Evolutionary conservation across 1,284 basidiomycete genomes (phyloP).

Genomic region (Heterobasidion irregulare): DNA sequence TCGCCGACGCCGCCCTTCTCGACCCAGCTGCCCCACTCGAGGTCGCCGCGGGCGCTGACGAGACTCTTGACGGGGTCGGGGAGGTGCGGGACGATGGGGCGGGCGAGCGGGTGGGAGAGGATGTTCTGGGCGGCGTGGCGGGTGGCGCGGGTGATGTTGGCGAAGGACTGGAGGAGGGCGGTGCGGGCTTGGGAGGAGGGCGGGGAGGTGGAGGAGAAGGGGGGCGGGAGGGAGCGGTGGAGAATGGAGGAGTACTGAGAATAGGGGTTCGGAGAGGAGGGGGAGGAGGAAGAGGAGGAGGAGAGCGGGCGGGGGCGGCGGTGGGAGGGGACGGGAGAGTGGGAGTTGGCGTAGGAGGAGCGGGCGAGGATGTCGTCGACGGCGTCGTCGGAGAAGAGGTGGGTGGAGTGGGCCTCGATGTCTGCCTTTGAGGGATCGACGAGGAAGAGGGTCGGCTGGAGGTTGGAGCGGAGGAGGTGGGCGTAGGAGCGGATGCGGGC

Average conservation of each 20-base stretch:
- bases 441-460: slow-evolving; percentile 80
- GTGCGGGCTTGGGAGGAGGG: slow-evolving; percentile 59
- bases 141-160: slow-evolving; percentile 83
- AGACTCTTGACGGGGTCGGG: slow-evolving; percentile 86
- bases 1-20: slow-evolving; percentile 84
- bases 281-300: not conserved
- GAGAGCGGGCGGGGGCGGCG: slow-evolving; percentile 64
- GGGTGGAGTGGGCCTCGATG: slow-evolving; percentile 82
- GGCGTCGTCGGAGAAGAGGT: slow-evolving; percentile 73
- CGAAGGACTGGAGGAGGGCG: slow-evolving; percentile 78
- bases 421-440: slow-evolving; percentile 88
- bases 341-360: slow-evolving; percentile 66
- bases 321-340: slow-evolving; percentile 78
- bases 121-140: slow-evolving; percentile 88
- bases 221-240: slow-evolving; percentile 53
- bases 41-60: slow-evolving; percentile 78
- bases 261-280: slow-evolving; percentile 43
- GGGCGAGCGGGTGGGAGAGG: slow-evolving; percentile 87
- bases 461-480: slow-evolving; percentile 69
- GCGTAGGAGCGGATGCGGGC: slow-evolving; percentile 63
- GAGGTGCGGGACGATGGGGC: slow-evolving; percentile 89
- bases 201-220: slow-evolving; percentile 37
- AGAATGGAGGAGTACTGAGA: slow-evolving; percentile 67
- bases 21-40: slow-evolving; percentile 81
- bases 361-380: slow-evolving; percentile 76